Conservation (phyloP, 306 rosid species). For the Boehmeria nivea region DNA sequence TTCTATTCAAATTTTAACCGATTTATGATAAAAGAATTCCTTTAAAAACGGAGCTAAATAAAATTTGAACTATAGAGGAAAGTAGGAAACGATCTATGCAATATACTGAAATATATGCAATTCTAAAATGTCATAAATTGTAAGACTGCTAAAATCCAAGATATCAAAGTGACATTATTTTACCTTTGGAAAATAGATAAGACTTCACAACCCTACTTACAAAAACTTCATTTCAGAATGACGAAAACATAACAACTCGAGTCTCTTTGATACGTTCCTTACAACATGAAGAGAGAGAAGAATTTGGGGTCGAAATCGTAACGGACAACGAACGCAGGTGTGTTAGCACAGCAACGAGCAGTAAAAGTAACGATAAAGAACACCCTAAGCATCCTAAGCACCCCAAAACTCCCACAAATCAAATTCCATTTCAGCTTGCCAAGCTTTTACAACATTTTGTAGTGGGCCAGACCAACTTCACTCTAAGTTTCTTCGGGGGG, state of each 20-base stretch:
- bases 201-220: slow-evolving; percentile 1
- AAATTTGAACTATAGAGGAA: no score
- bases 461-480: slow-evolving; percentile 21
- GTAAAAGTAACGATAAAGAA: neutral
- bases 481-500: neutral
- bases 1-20: no score
- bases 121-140: no score
- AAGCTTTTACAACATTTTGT: slow-evolving; percentile 20
- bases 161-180: neutral
- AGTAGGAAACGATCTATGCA: no score
- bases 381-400: slow-evolving; percentile 32
- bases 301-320: neutral
- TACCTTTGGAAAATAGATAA: neutral
- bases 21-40: no score
- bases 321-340: slow-evolving; percentile 5
- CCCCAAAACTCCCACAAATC: slow-evolving; percentile 23
- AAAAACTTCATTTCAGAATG: neutral
- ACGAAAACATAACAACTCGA: neutral
- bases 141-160: neutral
- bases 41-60: no score
- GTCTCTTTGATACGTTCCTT: slow-evolving; percentile 5
- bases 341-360: slow-evolving; percentile 21
- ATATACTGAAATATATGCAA: no score
- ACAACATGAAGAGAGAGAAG: neutral
- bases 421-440: slow-evolving; percentile 11